Evolutionary conservation across 140 eudicot genomes (phyloP), one percentile per base, ranked within the genome.

Genomic region (Senecio squalidus): DNA sequence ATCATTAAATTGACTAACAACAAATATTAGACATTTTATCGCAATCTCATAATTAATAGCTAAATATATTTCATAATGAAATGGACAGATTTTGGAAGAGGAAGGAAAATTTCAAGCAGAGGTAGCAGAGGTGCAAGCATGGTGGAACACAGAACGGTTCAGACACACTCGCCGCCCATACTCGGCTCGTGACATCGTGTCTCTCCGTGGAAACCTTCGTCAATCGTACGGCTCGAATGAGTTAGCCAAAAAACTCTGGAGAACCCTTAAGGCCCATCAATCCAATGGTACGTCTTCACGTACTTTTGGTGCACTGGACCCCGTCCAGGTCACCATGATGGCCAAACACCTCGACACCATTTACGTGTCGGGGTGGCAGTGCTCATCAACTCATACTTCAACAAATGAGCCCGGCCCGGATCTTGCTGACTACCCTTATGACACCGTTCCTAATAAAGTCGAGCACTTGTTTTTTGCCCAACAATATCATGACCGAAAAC

Each of bases 251-350:
- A 91, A 86, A 76, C 86, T 91, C 0, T 91, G 98, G 98, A 71
- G 92, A 58, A 91, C 98, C 8, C 94, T 86, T 15, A 91, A 86
- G 34, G 80, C 72, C 44, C 98, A 91, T 67, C 94, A 91, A 71
- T 82, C 96, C 58, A 74, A 77, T 9, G 92, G 96, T 30, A 83
- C 96, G 1, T 82, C 96, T 5, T 91, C 98, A 0, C 74, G 98
- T 13, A 91, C 98, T 3, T 91, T 91, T 24, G 98, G 98, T 16
- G 89, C 98, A 11, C 78, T 91, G 0, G 98, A 91, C 67, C 98
- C 98, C 0, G 94, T 91, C 58, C 98, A 91, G 49, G 98, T 91
- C 67, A 83, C 98, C 66, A 83, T 91, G 96, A 91, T 91, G 98
- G 96, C 94, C 25, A 91, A 91, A 49, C 91, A 91, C 54, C 73